Percentiles rank a stretch among this genome's conserved stretches.
phyloP scores from a whole-genome alignment of 441 rosid genomes.

The Populus hybrid region DNA sequence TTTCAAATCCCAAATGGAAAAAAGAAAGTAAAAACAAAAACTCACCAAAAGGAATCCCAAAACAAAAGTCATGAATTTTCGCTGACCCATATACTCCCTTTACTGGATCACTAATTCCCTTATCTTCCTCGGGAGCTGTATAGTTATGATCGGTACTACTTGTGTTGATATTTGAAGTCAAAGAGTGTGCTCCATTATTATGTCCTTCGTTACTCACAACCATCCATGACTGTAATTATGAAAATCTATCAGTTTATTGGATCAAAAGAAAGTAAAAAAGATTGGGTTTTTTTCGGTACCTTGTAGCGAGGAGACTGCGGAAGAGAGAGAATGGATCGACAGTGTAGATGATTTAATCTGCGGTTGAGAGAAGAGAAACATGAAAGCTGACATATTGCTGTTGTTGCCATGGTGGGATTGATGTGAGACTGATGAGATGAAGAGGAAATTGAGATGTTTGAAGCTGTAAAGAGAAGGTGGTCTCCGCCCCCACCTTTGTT shows the following conservation, averaged over 20 bases:
- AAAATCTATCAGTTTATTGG: not conserved
- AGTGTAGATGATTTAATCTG: conserved; percentile 33
- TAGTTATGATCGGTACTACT: conserved; percentile 1
- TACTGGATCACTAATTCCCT: not conserved
- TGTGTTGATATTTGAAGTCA: conserved; percentile 20
- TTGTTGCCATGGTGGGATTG: not conserved
- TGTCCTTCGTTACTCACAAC: conserved; percentile 45
- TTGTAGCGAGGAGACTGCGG: conserved; percentile 28
- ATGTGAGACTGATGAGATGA: not conserved
- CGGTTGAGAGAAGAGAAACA: conserved; percentile 55
- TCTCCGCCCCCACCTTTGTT: not conserved
- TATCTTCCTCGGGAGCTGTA: not conserved
- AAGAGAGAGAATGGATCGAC: conserved; percentile 25
- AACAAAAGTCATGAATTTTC: conserved; percentile 86
- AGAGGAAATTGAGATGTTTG: not conserved
- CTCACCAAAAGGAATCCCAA: conserved; percentile 94
- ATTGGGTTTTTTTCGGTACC: conserved; percentile 30
- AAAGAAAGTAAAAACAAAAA: conserved; percentile 4
- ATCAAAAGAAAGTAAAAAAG: not conserved
- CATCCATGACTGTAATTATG: conserved; percentile 36
- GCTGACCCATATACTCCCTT: conserved; percentile 44
- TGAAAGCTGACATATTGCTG: conserved; percentile 18
- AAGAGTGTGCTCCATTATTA: conserved; percentile 21
- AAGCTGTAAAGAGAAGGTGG: not conserved
- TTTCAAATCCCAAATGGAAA: not conserved